Conservation (phyloP, 2,329 filamentous ascomycete species). For the Ascosphaera acerosa region DNA sequence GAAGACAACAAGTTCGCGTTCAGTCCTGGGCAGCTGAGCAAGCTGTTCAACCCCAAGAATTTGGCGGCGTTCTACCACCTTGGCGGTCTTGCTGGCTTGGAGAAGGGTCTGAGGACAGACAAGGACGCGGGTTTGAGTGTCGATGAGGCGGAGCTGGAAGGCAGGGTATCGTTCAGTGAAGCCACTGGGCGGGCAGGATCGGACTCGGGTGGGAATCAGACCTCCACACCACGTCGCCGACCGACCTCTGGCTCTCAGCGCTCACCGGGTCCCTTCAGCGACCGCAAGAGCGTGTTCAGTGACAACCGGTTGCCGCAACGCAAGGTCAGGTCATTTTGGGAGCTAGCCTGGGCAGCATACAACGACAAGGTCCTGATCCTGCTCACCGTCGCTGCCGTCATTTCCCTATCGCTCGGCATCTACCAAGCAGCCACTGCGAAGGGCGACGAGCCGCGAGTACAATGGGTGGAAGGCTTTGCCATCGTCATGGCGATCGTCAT, state of each 20-base stretch:
- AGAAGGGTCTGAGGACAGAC: constrained; percentile 52
- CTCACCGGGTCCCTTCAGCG: constrained; percentile 19
- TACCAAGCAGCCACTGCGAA: constrained; percentile 36
- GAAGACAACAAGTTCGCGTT: constrained; percentile 69
- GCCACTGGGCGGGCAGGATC: constrained; percentile 21
- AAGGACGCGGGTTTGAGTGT: constrained; percentile 46
- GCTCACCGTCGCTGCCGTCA: constrained; percentile 38
- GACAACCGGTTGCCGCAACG: constrained; percentile 37
- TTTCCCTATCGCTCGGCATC: constrained; percentile 43
- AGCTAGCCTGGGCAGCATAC: constrained; percentile 41
- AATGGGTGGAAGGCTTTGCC: constrained; percentile 64
- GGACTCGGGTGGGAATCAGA: constrained; percentile 5
- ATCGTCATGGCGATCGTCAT: constrained; percentile 54
- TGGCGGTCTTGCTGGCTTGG: constrained; percentile 52
- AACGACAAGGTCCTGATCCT: constrained; percentile 51
- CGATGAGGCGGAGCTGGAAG: constrained; percentile 44
- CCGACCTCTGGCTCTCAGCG: not conserved
- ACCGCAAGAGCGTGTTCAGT: constrained; percentile 34
- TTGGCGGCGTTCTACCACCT: constrained; percentile 56
- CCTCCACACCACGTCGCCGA: too few species aligned
- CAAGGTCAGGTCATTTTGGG: constrained; percentile 34
- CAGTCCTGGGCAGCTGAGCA: constrained; percentile 49
- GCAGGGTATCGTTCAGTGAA: constrained; percentile 45
- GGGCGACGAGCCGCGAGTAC: constrained; percentile 31
- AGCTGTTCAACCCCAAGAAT: constrained; percentile 75